A percentile compares a stretch with the other conserved stretches of the same genome.
phyloP scores from a whole-genome alignment of 306 rosid genomes.

The Purshia tridentata region DNA sequence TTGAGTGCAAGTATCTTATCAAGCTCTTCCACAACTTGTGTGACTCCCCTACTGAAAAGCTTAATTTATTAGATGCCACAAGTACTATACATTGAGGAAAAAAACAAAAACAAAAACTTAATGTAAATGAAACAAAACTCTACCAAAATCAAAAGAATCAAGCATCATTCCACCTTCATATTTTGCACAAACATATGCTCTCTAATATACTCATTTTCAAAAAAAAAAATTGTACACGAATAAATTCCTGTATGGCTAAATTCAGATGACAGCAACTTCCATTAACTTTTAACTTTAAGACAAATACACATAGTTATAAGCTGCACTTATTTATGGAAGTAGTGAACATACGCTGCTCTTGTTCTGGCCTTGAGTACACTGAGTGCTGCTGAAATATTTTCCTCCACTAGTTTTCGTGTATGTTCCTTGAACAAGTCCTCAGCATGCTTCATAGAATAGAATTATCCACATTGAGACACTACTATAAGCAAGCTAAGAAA shows the following conservation, averaged over 20 bases:
- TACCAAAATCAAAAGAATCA: constrained; percentile 6
- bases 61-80: constrained; percentile 33
- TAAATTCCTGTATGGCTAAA: background rate
- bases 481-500: constrained; percentile 6
- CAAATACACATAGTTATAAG: constrained; percentile 2
- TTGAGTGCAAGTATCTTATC: constrained; percentile 64
- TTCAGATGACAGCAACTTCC: background rate
- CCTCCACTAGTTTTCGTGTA: constrained; percentile 74
- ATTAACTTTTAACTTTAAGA: constrained; percentile 5
- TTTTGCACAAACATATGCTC: constrained; percentile 11
- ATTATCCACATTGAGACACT: constrained; percentile 26
- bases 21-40: constrained; percentile 68
- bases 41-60: constrained; percentile 63
- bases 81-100: background rate
- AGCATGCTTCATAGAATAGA: constrained; percentile 64
- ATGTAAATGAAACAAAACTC: constrained; percentile 16
- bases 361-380: constrained; percentile 70
- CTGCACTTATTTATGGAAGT: constrained; percentile 1
- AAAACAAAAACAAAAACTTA: background rate
- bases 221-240: background rate
- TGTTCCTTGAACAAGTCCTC: constrained; percentile 72
- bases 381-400: constrained; percentile 68
- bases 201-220: background rate
- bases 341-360: constrained; percentile 65
- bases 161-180: background rate